phyloP scores from a whole-genome alignment of 2,329 filamentous ascomycete genomes.

The Zelopaecilomyces penicillatus region DNA sequence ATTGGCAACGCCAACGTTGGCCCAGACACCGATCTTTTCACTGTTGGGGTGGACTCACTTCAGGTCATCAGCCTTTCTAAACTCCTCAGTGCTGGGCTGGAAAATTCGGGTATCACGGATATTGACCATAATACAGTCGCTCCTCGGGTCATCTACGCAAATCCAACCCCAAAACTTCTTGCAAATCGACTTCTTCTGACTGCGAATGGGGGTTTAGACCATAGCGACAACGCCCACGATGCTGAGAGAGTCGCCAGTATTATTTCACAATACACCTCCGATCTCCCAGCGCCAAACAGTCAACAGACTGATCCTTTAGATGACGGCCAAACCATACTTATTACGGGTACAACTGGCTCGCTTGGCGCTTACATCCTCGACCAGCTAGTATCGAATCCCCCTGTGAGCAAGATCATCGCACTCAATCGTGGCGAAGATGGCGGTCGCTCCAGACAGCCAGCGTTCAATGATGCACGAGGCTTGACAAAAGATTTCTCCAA shows the following conservation, averaged over 20 bases:
- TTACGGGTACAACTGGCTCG: constrained; percentile 86
- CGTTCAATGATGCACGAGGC: constrained; percentile 28
- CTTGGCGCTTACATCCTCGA: constrained; percentile 65
- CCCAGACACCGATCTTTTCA: constrained; percentile 27
- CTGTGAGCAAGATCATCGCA: constrained; percentile 16
- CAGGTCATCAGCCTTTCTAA: constrained; percentile 23
- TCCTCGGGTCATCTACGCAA: constrained; percentile 20
- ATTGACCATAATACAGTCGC: constrained; percentile 10
- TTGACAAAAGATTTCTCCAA: constrained; percentile 28
- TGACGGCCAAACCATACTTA: constrained; percentile 52
- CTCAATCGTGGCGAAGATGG: constrained; percentile 27
- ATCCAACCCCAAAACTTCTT: constrained; percentile 19
- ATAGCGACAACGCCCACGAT: background rate
- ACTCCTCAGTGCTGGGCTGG: constrained; percentile 13
- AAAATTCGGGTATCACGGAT: constrained; percentile 9
- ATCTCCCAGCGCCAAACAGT: constrained; percentile 14
- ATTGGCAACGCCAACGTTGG: constrained; percentile 13
- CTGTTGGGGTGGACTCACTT: constrained; percentile 31
- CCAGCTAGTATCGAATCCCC: constrained; percentile 18
- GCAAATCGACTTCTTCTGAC: constrained; percentile 10
- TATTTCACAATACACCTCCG: constrained; percentile 20
- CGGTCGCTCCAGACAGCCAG: constrained; percentile 28
- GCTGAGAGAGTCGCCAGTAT: constrained; percentile 9
- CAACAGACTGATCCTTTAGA: constrained; percentile 16
- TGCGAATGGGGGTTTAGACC: constrained; percentile 6